Evolutionary conservation across 805 yeast species (phyloP).

Genomic region (Blastobotrys parvus): DNA sequence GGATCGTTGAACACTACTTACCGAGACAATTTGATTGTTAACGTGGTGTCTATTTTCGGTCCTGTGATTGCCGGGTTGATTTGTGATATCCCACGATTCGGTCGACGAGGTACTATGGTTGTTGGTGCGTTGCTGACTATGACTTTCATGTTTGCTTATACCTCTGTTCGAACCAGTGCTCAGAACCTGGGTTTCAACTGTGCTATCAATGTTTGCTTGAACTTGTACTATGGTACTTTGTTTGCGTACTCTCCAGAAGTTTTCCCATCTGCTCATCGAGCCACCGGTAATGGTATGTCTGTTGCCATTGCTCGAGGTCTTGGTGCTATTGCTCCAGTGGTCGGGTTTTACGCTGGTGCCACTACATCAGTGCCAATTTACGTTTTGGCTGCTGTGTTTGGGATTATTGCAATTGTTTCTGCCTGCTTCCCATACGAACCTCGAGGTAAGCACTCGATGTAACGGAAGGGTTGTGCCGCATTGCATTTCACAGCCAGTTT

Average conservation of each 20-base stretch:
- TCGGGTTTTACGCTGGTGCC: conserved; percentile 38
- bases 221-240: conserved; percentile 48
- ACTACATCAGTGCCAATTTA: conserved; percentile 42
- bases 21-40: conserved; percentile 32
- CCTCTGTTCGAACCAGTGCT: conserved; percentile 47
- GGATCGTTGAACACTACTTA: conserved; percentile 20
- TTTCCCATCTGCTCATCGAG: conserved; percentile 43
- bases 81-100: conserved; percentile 9
- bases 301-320: conserved; percentile 43
- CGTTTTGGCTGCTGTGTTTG: conserved; percentile 40
- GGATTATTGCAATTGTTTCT: conserved; percentile 37
- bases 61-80: conserved; percentile 39
- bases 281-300: conserved; percentile 54
- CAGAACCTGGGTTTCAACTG: conserved; percentile 45
- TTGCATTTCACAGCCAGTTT: neutral
- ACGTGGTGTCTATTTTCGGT: conserved; percentile 42
- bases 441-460: conserved; percentile 14
- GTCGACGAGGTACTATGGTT: conserved; percentile 46
- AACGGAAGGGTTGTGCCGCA: conserved; percentile 29
- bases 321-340: conserved; percentile 42
- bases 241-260: conserved; percentile 64
- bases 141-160: conserved; percentile 53
- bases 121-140: conserved; percentile 47
- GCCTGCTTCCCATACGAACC: conserved; percentile 29
- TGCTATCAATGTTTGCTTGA: conserved; percentile 40